phyloP scores from a whole-genome alignment of 768 basidiomycete species.

The Lepiota brunneoincarnata region DNA sequence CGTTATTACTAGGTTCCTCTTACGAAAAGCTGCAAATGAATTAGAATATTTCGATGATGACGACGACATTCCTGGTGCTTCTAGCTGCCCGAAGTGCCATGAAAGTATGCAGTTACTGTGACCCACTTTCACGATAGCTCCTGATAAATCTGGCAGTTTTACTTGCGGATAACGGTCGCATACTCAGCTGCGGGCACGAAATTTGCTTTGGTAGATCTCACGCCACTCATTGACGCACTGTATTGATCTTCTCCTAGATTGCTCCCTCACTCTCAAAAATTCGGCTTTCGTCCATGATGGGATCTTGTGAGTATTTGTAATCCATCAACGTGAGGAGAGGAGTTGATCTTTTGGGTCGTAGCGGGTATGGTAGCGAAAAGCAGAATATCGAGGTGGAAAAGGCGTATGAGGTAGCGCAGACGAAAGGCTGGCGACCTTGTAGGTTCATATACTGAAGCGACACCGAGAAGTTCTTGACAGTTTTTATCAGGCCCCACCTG shows the following conservation, averaged over 20 bases:
- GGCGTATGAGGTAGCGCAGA: constrained; percentile 51
- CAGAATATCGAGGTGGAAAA: constrained; percentile 55
- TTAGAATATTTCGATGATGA: constrained; percentile 46
- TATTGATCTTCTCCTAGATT: constrained; percentile 35
- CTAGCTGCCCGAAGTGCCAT: constrained; percentile 60
- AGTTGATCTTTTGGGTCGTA: constrained; percentile 18
- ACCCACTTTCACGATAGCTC: background rate
- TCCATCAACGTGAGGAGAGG: too few species aligned
- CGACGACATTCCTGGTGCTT: constrained; percentile 36
- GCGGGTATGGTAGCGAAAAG: constrained; percentile 53
- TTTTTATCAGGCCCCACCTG: constrained; percentile 57
- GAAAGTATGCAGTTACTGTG: constrained; percentile 42
- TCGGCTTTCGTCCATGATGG: constrained; percentile 54
- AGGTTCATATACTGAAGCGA: constrained; percentile 15
- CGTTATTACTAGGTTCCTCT: constrained; percentile 35
- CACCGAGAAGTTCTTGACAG: too few species aligned
- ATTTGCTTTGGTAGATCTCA: constrained; percentile 51
- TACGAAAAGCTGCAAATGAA: constrained; percentile 43
- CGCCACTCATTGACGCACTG: background rate
- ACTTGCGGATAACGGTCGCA: constrained; percentile 41
- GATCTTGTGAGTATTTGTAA: constrained; percentile 45
- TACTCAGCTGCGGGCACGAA: constrained; percentile 68
- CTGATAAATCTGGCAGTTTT: background rate
- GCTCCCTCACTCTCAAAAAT: constrained; percentile 50
- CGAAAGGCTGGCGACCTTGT: constrained; percentile 62